phyloP scores from a whole-genome alignment of 2,329 filamentous ascomycete species.

The Pseudonectria foliicola region DNA sequence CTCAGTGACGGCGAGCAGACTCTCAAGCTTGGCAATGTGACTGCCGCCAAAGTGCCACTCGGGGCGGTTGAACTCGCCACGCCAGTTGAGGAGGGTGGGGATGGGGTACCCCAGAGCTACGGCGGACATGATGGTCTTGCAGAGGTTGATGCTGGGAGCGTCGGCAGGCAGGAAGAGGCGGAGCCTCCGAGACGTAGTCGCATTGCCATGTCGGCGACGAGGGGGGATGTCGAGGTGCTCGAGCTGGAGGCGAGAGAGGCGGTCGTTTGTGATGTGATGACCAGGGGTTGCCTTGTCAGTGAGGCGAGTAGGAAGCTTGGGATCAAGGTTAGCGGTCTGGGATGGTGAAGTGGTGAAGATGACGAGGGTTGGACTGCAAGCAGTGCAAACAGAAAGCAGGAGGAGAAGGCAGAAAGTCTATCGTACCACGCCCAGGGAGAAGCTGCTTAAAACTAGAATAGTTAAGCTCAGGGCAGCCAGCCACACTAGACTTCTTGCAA shows the following conservation, averaged over 20 bases:
- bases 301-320: background rate
- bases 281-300: background rate
- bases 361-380: too few species aligned
- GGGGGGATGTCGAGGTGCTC: conserved; percentile 5
- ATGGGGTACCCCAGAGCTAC: conserved; percentile 31
- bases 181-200: conserved; percentile 18
- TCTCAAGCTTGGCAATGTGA: conserved; percentile 32
- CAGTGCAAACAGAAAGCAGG: too few species aligned
- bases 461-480: background rate
- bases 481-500: background rate
- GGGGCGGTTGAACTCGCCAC: conserved; percentile 29
- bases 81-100: conserved; percentile 31
- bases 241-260: conserved; percentile 8
- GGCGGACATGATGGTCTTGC: conserved; percentile 32
- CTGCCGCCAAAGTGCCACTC: conserved; percentile 32
- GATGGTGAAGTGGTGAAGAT: too few species aligned
- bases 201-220: background rate
- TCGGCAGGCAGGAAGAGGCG: conserved; percentile 34
- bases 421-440: too few species aligned
- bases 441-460: too few species aligned
- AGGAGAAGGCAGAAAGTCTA: too few species aligned
- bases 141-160: conserved; percentile 29
- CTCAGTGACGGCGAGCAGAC: conserved; percentile 24
- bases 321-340: too few species aligned
- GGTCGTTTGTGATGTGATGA: background rate